Evolutionary conservation across 2,329 filamentous ascomycete genomes (phyloP), one percentile per base, ranked within the genome.

Genomic region (Lachnellula occidentalis): DNA sequence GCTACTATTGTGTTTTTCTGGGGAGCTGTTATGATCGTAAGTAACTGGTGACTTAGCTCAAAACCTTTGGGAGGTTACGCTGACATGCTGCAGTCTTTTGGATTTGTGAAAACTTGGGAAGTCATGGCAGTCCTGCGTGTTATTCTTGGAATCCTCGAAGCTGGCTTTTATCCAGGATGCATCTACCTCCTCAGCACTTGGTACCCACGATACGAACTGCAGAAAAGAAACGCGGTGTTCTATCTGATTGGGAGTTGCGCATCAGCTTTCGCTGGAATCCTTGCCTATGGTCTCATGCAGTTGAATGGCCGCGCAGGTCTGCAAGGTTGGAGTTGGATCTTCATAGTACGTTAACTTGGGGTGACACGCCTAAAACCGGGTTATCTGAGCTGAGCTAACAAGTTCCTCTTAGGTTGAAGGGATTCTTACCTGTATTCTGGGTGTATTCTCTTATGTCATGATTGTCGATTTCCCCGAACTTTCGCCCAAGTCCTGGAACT

Each of bases 211-310:
- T 86, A 81, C 61, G 85, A 90, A 69, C 76, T 89, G 17, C 85
- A 86, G 49, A 86, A 85, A 67, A 76, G 86, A 48, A 88, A 87
- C 65, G 82, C 83, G 0, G 68, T 79, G 22, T 90, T 90, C 64
- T 89, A 88, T 66, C 76, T 89, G 15, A 74, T 88, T 5, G 85
- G 86, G 37, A 85, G 79, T 58, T 74, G 86, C 5, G 83, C 86
- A 0, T 78, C 82, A 0, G 86, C 82, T 1, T 85, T 86, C 61
- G 75, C 83, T 0, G 85, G 86, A 53, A 84, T 90, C 46, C 74
- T 90, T 1, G 84, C 87, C 12, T 90, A 82, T 51, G 87, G 86
- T 5, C 74, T 85, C 62, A 73, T 71, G 74, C 73, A 69, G 31
- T 67, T 75, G 71, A 53, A 70, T 15, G 72, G 71, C 11, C 52